These are phyloP conservation scores for Candida sakaeoensis DNA, from an alignment of 805 yeast species.

Conservation along the genomic window DNA sequence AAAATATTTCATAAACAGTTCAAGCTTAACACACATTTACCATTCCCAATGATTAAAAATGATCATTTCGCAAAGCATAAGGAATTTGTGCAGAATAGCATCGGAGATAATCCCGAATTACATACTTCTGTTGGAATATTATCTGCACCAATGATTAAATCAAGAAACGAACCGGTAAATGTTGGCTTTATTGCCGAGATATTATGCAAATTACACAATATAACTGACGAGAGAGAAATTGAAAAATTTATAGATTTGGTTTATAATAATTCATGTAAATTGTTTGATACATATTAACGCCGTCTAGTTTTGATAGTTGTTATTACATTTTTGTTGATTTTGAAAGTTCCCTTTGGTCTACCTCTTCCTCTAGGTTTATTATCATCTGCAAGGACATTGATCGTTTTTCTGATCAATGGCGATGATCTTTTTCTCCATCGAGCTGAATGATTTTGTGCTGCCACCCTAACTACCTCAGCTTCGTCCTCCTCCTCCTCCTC, in stretches of 20 bases:
- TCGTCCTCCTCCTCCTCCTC: conserved; percentile 10
- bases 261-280: conserved; percentile 31
- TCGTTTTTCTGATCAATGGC: conserved; percentile 8
- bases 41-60: conserved; percentile 62
- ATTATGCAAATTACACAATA: conserved; percentile 29
- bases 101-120: conserved; percentile 9
- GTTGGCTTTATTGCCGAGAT: conserved; percentile 73
- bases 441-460: not conserved
- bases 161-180: conserved; percentile 90
- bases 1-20: conserved; percentile 16
- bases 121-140: conserved; percentile 20
- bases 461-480: conserved; percentile 7
- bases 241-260: conserved; percentile 32
- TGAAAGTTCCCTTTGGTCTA: conserved; percentile 12
- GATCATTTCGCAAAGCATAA: conserved; percentile 48
- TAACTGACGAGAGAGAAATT: conserved; percentile 24
- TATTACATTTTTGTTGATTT: conserved; percentile 2
- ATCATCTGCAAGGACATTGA: conserved; percentile 6
- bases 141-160: conserved; percentile 57
- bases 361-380: conserved; percentile 10
- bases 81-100: conserved; percentile 11
- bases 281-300: conserved; percentile 20
- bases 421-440: conserved; percentile 4
- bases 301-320: conserved; percentile 1
- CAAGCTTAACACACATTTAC: conserved; percentile 49